Evolutionary conservation across 805 yeast genomes (phyloP), one percentile per base, ranked within the genome.

Genomic region (Myxozyma geophila): DNA sequence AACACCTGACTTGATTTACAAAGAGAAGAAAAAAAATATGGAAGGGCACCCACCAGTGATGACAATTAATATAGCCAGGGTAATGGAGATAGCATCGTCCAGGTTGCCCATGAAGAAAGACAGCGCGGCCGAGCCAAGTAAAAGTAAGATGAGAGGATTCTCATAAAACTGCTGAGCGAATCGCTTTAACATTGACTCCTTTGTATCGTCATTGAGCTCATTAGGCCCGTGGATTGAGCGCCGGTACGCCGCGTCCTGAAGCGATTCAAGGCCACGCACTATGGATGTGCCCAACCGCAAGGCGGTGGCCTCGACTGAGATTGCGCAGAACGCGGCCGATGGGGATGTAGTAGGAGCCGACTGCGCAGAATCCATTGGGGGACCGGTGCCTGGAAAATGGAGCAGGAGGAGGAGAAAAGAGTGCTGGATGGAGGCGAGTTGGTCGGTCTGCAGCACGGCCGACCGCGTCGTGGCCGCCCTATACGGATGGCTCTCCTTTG

Each of bases 1-100:
- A 33, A 33, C 36, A 28, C 41, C 13, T 28, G 41, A 37, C 7
- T 43, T 28, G 28, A 5, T 28, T 28, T 28, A 5, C 28, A 28
- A 12, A 35, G 12, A 35, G 2, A 35, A 10, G 19, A 39, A 7
- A 17, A 28, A 35, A 54, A 19, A 10, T n/a, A n/a, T 12, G 21
- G 19, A 9, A 28, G 15, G 21, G 35, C n/a, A 57, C 63, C n/a
- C 40, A 65, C 70, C 70, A 15, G 95, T 85, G 12, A 95, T 98
- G 39, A 95, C 99, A 70, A 95, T 92, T 50, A 90, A 71, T 55
- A 95, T 90, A 2, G 99, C 99, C 67, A 92, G 80, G 0, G 98
- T 87, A 70, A 95, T 95, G 69, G 95, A 87, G n/a, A 95, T 79
- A 1, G 98, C 96, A 75, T 95, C 99, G 74, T 95, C 98, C 39